A percentile compares a stretch with the other conserved stretches of the same genome.
Evolutionary conservation across 495 filamentous ascomycete genomes (phyloP).

Genomic region (Neurospora sp.): DNA sequence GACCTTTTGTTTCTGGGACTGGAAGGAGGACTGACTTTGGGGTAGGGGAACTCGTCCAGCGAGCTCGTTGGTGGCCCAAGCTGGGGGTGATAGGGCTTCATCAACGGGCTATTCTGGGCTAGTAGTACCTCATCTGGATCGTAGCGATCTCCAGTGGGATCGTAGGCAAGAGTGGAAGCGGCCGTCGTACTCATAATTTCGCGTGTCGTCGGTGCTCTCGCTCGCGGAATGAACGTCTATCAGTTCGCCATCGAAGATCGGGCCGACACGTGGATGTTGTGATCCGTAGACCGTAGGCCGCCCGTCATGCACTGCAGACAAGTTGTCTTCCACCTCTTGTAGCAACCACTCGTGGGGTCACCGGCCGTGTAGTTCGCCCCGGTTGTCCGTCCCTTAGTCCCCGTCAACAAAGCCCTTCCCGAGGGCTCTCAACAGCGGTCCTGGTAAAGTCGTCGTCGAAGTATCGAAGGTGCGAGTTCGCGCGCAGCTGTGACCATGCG

Average conservation of each 20-base stretch:
- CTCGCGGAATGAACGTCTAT: slow-evolving; percentile 15
- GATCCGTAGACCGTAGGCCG: neutral
- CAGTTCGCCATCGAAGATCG: slow-evolving; percentile 23
- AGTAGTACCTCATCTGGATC: slow-evolving; percentile 34
- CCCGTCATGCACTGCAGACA: neutral
- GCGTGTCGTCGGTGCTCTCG: slow-evolving; percentile 18
- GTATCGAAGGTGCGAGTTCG: neutral
- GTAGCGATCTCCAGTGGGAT: slow-evolving; percentile 31
- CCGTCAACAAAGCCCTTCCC: slow-evolving; percentile 2
- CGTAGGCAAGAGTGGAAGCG: slow-evolving; percentile 28
- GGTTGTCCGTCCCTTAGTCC: neutral
- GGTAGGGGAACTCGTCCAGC: slow-evolving; percentile 15
- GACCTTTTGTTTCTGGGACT: slow-evolving; percentile 27
- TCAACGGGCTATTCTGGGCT: slow-evolving; percentile 29
- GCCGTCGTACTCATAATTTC: slow-evolving; percentile 36
- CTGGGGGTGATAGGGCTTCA: slow-evolving; percentile 29
- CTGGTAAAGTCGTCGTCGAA: neutral
- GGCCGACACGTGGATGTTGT: neutral
- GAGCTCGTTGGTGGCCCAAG: slow-evolving; percentile 32
- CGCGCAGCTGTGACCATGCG: slow-evolving; percentile 13
- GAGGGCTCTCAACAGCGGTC: slow-evolving; percentile 2
- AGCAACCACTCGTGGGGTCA: neutral
- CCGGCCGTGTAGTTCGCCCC: neutral
- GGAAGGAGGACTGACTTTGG: slow-evolving; percentile 29
- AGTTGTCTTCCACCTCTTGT: neutral